These are phyloP conservation scores for Ascomycota sp. DNA, from an alignment of 2,329 filamentous ascomycete species.

Conservation along the genomic window DNA sequence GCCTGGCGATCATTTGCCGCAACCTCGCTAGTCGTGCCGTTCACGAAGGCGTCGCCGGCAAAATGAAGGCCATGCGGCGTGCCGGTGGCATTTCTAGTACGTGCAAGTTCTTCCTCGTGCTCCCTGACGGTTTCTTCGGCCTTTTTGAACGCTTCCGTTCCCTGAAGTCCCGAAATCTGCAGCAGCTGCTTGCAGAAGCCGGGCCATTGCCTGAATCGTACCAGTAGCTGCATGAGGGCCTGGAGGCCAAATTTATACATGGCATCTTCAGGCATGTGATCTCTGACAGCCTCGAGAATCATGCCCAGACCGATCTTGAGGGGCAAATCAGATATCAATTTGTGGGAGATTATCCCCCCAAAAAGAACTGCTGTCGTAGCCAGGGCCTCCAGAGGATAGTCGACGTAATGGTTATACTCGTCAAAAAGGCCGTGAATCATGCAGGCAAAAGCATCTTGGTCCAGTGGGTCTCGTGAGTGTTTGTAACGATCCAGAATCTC, in stretches of 20 bases:
- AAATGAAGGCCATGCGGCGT: slow-evolving; percentile 15
- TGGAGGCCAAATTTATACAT: slow-evolving; percentile 99
- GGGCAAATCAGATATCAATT: slow-evolving; percentile 73
- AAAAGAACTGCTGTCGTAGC: slow-evolving; percentile 93
- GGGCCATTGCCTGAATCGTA: slow-evolving; percentile 81
- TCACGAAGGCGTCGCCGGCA: slow-evolving; percentile 34
- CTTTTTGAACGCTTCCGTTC: slow-evolving; percentile 66
- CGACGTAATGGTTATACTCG: slow-evolving; percentile 86
- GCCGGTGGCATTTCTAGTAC: slow-evolving; percentile 31
- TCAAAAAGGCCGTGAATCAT: slow-evolving; percentile 98
- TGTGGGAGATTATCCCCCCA: slow-evolving; percentile 87
- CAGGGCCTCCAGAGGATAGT: slow-evolving; percentile 88
- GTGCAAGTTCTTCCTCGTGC: slow-evolving; percentile 37
- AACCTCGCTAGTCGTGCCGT: slow-evolving; percentile 50
- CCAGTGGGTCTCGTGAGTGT: slow-evolving; percentile 58
- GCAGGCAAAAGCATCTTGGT: slow-evolving; percentile 91
- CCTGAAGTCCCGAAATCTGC: slow-evolving; percentile 61
- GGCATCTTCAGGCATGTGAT: slow-evolving; percentile 60
- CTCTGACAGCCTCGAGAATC: slow-evolving; percentile 89
- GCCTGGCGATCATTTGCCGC: slow-evolving; percentile 35
- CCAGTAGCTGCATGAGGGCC: slow-evolving; percentile 72
- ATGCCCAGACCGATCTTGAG: slow-evolving; percentile 89
- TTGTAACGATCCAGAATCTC: slow-evolving; percentile 74
- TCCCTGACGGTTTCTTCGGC: slow-evolving; percentile 63
- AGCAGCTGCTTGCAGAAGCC: slow-evolving; percentile 75